Evolutionary conservation across 441 rosid genomes (phyloP), one percentile per base, ranked within the genome.

Genomic region (Viola pubescens): DNA sequence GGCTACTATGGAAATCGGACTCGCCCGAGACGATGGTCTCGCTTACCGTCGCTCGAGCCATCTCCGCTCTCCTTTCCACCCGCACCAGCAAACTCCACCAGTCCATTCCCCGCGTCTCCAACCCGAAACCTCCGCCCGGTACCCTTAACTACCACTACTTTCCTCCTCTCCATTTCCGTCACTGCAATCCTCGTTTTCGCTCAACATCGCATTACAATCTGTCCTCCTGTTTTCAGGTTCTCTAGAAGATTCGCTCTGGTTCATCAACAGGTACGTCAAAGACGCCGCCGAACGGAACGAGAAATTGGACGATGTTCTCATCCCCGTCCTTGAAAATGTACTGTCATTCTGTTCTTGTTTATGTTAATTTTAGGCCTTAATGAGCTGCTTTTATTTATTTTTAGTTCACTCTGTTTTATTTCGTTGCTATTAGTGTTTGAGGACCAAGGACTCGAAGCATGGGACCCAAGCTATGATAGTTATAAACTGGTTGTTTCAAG

Each of bases 281-380:
- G 94, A 89, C 50, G 84, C 78, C 2, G 76, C 74, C 47, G 75
- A 74, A 64, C 74, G 82, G 68, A 72, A 71, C 53, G 83, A 76
- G 53, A 46, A 64, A 4, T 54, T 85, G 77, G 86, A 79, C 70
- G 87, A 82, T 50, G 50, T 82, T 65, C 91, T 91, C 54, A 70
- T 87, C 67, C 97, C 98, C 39, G 70, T 91, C 49, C 68, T 85
- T 52, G 84, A 91, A 70, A 81, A 85, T 61, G 98, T 91, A 81
- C 53, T 13, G 4, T 41, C 9, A 7, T 9, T 7, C 16, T 8
- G 6, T 4, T 14, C 55, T n/a, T 16, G 48, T 58, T 38, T 9
- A 1, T 43, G 2, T 49, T 16, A 48, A 3, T 48, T 14, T 12
- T 4, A 3, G 34, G 2, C 34, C 34, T 26, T 26, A 26, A 26